Conservation (phyloP, 2,329 filamentous ascomycete species). For the Ophiocordyceps robertsii region DNA sequence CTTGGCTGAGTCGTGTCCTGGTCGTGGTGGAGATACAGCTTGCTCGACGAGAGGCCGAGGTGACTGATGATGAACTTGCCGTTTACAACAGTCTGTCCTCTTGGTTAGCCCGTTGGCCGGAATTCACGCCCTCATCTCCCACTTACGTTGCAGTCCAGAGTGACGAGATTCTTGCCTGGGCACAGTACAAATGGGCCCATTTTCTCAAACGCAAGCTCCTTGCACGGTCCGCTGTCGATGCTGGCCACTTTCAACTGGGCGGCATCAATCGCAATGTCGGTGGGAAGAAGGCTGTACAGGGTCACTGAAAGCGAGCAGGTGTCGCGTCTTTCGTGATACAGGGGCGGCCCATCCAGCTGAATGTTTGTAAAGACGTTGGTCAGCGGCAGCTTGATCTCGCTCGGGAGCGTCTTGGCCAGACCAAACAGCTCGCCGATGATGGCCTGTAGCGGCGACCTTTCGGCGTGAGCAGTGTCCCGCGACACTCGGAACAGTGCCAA, state of each 20-base stretch:
- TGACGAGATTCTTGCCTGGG: constrained; percentile 33
- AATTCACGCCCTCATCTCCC: neutral
- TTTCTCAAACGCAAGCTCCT: constrained; percentile 36
- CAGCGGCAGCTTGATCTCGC: constrained; percentile 55
- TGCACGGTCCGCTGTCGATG: constrained; percentile 37
- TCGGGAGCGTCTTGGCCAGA: constrained; percentile 28
- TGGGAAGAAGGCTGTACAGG: constrained; percentile 59
- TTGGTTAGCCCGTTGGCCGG: constrained; percentile 7
- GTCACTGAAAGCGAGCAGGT: constrained; percentile 59
- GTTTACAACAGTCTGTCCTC: constrained; percentile 45
- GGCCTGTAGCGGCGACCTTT: constrained; percentile 28
- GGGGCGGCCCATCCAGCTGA: constrained; percentile 52
- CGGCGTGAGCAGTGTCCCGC: constrained; percentile 7
- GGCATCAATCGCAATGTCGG: constrained; percentile 52
- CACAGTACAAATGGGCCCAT: constrained; percentile 17
- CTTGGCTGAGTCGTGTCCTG: constrained; percentile 36
- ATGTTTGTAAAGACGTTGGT: constrained; percentile 61
- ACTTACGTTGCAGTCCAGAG: constrained; percentile 19
- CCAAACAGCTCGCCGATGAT: constrained; percentile 33
- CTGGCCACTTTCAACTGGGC: constrained; percentile 51
- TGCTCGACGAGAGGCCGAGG: constrained; percentile 49
- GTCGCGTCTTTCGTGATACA: constrained; percentile 59
- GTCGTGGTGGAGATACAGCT: constrained; percentile 53
- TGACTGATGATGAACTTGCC: constrained; percentile 67
- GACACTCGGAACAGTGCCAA: constrained; percentile 9